Conservation (phyloP, 2,329 filamentous ascomycete species). For the Shiraia bambusicola region DNA sequence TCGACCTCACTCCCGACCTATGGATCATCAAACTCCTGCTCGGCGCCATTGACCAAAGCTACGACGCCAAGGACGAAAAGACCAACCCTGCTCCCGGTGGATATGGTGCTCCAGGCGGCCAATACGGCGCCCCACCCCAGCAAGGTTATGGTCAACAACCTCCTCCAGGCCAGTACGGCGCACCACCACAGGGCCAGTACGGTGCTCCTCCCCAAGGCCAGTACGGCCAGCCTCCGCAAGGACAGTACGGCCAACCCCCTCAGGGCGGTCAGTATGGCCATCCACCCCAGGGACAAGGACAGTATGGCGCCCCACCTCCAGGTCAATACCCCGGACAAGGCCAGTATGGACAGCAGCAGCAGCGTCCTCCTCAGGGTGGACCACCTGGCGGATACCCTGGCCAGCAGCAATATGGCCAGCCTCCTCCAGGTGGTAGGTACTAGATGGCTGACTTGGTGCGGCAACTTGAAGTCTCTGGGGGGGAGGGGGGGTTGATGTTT, state of each 20-base stretch:
- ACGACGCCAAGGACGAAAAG: conserved; percentile 67
- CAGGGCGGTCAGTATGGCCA: conserved; percentile 8
- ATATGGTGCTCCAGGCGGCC: conserved; percentile 31
- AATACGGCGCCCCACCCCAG: conserved; percentile 33
- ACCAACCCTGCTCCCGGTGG: conserved; percentile 40
- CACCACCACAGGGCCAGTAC: conserved; percentile 17
- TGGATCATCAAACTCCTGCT: conserved; percentile 70
- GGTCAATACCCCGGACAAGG: conserved; percentile 8
- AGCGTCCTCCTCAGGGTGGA: conserved; percentile 6
- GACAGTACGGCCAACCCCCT: conserved; percentile 13
- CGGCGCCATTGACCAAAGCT: conserved; percentile 65
- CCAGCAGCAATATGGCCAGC: conserved; percentile 23
- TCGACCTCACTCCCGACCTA: conserved; percentile 64
- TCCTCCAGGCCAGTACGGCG: conserved; percentile 21
- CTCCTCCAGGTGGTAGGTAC: conserved; percentile 24
- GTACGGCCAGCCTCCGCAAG: conserved; percentile 18
- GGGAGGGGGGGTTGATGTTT: not conserved
- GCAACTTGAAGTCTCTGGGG: not conserved
- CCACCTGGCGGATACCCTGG: conserved; percentile 9
- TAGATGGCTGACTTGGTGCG: conserved; percentile 6
- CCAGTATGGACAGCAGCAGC: conserved; percentile 19
- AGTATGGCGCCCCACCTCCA: conserved; percentile 9
- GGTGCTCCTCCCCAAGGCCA: conserved; percentile 22
- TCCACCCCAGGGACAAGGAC: conserved; percentile 13
- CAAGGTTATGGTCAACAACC: conserved; percentile 28